Evolutionary conservation across 2,329 filamentous ascomycete genomes (phyloP).

Genomic region (Xylaria digitata): DNA sequence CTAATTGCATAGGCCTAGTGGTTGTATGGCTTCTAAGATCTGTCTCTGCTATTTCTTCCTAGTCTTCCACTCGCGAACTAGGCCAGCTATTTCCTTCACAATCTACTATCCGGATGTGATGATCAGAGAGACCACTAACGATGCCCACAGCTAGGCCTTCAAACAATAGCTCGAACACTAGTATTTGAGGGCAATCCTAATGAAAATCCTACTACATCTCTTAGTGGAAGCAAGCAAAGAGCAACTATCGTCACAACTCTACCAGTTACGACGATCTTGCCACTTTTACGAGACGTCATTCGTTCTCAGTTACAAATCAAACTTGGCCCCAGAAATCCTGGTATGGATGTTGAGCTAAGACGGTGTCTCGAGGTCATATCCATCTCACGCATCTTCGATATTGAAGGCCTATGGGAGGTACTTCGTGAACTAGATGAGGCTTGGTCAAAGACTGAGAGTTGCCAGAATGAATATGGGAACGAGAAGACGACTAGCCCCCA

Average conservation of each 20-base stretch:
- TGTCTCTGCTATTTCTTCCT: not conserved
- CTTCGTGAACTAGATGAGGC: slow-evolving; percentile 61
- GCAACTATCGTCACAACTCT: slow-evolving; percentile 63
- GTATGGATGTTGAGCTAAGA: slow-evolving; percentile 46
- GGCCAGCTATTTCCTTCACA: not conserved
- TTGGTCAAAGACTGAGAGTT: not conserved
- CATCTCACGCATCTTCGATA: slow-evolving; percentile 68
- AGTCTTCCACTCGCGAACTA: not conserved
- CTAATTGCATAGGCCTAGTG: not conserved
- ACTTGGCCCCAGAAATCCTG: slow-evolving; percentile 35
- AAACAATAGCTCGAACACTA: slow-evolving; percentile 58
- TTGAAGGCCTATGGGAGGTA: slow-evolving; percentile 68
- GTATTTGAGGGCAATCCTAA: slow-evolving; percentile 39
- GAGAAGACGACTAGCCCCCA: not conserved
- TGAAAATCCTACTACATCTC: not conserved
- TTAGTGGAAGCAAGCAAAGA: slow-evolving; percentile 20
- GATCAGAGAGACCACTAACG: slow-evolving; percentile 1
- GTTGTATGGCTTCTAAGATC: not conserved
- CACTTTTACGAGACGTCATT: slow-evolving; percentile 56
- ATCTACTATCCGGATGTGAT: not conserved
- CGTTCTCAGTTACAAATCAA: slow-evolving; percentile 50
- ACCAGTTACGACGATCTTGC: slow-evolving; percentile 55
- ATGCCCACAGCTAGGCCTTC: slow-evolving; percentile 56
- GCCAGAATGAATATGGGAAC: slow-evolving; percentile 5
- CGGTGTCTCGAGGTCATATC: slow-evolving; percentile 61